Evolutionary conservation across 257 asterid species (phyloP), one percentile per base, ranked within the genome.

Genomic region (Gentiana macrophylla): DNA sequence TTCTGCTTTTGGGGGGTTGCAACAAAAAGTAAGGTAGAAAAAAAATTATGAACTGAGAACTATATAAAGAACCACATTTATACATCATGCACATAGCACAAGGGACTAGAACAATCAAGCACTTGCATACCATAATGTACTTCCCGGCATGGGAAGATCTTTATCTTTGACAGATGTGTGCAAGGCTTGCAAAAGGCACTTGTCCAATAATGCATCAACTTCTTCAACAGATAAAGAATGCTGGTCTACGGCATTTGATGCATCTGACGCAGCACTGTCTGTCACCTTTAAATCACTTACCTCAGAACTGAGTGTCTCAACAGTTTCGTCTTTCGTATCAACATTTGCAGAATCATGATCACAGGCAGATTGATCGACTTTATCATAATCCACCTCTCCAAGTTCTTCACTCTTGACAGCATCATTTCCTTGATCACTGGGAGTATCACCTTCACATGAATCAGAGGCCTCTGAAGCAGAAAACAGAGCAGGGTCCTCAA

Each of bases 121-220:
- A 13, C 41, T 2, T 9, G 13, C 70, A 35, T 84, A 91, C 98
- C 98, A 91, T 76, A 91, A 60, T 62, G 80, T 78, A 64, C 96
- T 87, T 69, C 96, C 98, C 46, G 80, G 86, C 65, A 91, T 76
- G 54, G 98, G 98, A 62, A 91, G 93, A 84, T 91, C 96, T 67
- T 78, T 81, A 56, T 84, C 95, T 60, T 80, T 80, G 59, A 90
- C 72, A 3, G 96, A 78, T 52, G 81, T 81, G 66, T 87, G 86
- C 63, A 91, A 65, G 15, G 98, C 94, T 77, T 87, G 96, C 78
- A 91, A 71, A 67, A 87, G 95, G 80, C 96, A 84, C 75, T 77
- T 83, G 72, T 91, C 94, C 66, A 91, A 58, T 54, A 91, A 76
- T 13, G 66, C 64, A 70, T 91, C 96, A 38, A 84, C 69, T 64